Evolutionary conservation across 768 basidiomycete genomes (phyloP).

Genomic region (Holtermanniella nyarrowii): DNA sequence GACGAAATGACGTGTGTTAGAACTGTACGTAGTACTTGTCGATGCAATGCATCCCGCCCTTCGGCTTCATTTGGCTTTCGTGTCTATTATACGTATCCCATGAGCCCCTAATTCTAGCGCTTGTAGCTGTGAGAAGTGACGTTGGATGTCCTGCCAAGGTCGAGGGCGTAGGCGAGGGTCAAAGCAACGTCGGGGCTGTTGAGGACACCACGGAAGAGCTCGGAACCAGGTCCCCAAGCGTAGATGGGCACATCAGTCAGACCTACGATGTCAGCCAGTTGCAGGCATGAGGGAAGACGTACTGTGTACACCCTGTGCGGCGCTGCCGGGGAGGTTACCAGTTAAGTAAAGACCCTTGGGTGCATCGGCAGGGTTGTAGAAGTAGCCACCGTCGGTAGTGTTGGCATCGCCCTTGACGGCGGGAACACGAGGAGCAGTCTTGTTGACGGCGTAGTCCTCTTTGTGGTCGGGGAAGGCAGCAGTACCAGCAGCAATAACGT

Average conservation of each 20-base stretch:
- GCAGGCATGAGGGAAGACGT: constrained; percentile 1
- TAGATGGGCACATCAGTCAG: constrained; percentile 39
- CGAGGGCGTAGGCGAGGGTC: constrained; percentile 37
- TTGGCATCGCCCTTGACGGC: constrained; percentile 19
- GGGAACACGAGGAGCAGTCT: constrained; percentile 31
- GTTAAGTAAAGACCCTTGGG: constrained; percentile 38
- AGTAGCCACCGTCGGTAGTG: constrained; percentile 11
- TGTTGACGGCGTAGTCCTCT: constrained; percentile 23
- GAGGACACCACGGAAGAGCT: constrained; percentile 38
- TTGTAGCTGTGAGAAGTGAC: constrained; percentile 6
- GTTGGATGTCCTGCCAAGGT: constrained; percentile 28
- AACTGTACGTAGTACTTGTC: too few species aligned
- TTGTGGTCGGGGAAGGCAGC: constrained; percentile 33
- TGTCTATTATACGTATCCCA: background rate
- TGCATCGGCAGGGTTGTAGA: constrained; percentile 38
- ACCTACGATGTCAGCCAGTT: background rate
- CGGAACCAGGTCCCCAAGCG: constrained; percentile 37
- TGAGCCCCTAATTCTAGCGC: background rate
- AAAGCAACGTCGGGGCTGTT: constrained; percentile 37
- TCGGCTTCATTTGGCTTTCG: background rate
- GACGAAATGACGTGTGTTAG: too few species aligned
- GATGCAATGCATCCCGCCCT: background rate
- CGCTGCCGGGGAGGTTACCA: constrained; percentile 33
- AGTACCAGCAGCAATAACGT: constrained; percentile 36
- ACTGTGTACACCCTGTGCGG: constrained; percentile 41